Evolutionary conservation across 106 monocot genomes (phyloP).

Genomic region (Platanthera guangdongensis): DNA sequence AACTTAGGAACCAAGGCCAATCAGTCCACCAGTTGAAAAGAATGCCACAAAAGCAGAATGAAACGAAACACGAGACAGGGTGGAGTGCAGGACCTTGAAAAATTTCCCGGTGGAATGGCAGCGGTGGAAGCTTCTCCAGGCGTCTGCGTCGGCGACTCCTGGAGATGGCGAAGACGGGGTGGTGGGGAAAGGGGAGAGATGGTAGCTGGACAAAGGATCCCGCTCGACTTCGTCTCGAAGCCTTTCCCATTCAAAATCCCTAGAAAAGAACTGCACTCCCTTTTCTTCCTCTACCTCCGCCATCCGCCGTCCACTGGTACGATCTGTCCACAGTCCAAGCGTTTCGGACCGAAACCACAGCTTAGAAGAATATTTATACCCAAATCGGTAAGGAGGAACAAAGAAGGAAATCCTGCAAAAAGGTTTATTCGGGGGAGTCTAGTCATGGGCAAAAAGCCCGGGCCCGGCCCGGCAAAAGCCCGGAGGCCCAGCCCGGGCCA

Average conservation of each 20-base stretch:
- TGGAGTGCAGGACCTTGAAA: constrained; percentile 53
- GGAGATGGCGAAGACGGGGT: constrained; percentile 5
- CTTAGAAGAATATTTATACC: too few species aligned
- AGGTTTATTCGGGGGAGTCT: too few species aligned
- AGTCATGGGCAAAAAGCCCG: too few species aligned
- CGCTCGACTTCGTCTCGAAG: constrained; percentile 46
- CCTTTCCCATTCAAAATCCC: constrained; percentile 81
- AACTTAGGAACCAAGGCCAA: neutral
- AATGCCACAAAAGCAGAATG: neutral
- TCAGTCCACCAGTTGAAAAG: neutral
- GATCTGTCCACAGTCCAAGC: neutral
- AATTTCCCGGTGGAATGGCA: constrained; percentile 77
- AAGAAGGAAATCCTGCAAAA: too few species aligned
- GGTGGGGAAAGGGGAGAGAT: constrained; percentile 30
- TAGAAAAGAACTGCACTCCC: constrained; percentile 57
- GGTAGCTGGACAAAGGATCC: constrained; percentile 45
- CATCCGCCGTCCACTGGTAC: constrained; percentile 11
- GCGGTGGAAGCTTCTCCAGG: constrained; percentile 78
- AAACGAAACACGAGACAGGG: neutral
- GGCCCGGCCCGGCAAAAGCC: too few species aligned
- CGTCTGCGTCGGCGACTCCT: constrained; percentile 27
- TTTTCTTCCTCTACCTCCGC: constrained; percentile 30
- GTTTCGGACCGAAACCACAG: neutral
- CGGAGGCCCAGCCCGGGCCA: too few species aligned
- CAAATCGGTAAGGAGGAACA: too few species aligned